Evolutionary conservation across 2,329 filamentous ascomycete species (phyloP), one percentile per base, ranked within the genome.

Genomic region (Claviceps capensis): DNA sequence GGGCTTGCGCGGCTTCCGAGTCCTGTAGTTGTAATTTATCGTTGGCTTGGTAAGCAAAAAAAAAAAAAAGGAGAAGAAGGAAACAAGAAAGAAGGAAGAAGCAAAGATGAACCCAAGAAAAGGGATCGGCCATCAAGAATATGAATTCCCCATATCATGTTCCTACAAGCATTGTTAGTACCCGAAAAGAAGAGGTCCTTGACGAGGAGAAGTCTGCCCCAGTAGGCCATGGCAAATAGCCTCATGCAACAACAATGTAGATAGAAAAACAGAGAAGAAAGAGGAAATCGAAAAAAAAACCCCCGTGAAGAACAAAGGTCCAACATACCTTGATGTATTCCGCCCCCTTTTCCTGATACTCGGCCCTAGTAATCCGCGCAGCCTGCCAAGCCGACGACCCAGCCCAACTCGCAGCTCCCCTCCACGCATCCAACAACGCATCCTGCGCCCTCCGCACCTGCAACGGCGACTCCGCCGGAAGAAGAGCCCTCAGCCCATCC

Each of bases 341-440:
- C 22, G 82, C 76, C 1, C 93, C 93, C 74, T 95, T 96, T 73
- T 98, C 93, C 60, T 80, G 67, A 69, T 88, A 98, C 68, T 97
- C 93, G 58, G 85, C 84, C 60, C 78, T 81, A 1, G 83, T 86
- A 43, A 98, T 78, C 55, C 81, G 84, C 4, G 81, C 81, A 38
- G 71, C 68, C 64, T 76, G 80, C 69, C 82, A 82, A 19, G 75
- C 74, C 36, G 72, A 64, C 1, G 76, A 74, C 13, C 78, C 74
- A 17, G 84, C 86, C 91, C 93, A 98, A 55, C 79, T 76, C 13
- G 93, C 91, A 1, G 93, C 93, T 7, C 93, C 93, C 67, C 78
- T 87, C 93, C 93, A 98, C 3, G 91, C 87, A 74, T 98, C 93
- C 38, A 94, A 72, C 26, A 93, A 65, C 2, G 87, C 79, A 65